Percentiles rank a stretch among this genome's conserved stretches.
phyloP scores from a whole-genome alignment of 1,139 yeast species.

The Suhomyces terraborum region DNA sequence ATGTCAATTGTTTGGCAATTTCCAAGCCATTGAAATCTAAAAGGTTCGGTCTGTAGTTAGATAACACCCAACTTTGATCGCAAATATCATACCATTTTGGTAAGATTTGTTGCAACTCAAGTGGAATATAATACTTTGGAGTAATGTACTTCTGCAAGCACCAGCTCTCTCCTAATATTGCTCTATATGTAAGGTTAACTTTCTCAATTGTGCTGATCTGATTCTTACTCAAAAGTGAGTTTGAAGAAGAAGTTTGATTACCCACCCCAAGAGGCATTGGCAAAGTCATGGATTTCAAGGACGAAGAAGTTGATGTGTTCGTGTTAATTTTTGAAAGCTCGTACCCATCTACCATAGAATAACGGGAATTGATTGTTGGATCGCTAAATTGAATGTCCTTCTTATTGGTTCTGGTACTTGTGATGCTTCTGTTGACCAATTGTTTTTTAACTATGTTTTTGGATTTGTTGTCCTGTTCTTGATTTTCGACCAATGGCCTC shows the following conservation, averaged over 20 bases:
- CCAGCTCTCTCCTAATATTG: slow-evolving; percentile 55
- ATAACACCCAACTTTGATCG: slow-evolving; percentile 50
- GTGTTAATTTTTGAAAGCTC: slow-evolving; percentile 52
- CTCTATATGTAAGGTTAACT: slow-evolving; percentile 50
- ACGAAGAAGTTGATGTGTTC: slow-evolving; percentile 40
- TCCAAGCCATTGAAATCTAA: slow-evolving; percentile 78
- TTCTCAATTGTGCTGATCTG: slow-evolving; percentile 48
- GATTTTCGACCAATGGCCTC: slow-evolving; percentile 35
- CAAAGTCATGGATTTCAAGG: slow-evolving; percentile 40
- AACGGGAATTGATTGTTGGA: slow-evolving; percentile 32
- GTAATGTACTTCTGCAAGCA: slow-evolving; percentile 33
- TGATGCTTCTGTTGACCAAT: slow-evolving; percentile 50
- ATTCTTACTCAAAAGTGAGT: slow-evolving; percentile 37
- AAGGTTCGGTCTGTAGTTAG: slow-evolving; percentile 53
- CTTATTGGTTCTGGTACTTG: slow-evolving; percentile 32
- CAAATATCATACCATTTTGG: slow-evolving; percentile 43
- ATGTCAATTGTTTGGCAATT: slow-evolving; percentile 80
- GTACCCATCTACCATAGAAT: slow-evolving; percentile 54
- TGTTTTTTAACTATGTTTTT: slow-evolving; percentile 26
- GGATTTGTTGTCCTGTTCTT: slow-evolving; percentile 12
- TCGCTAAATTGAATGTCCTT: slow-evolving; percentile 25
- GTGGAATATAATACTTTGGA: slow-evolving; percentile 29
- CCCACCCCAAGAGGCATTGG: slow-evolving; percentile 49
- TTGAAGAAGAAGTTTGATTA: slow-evolving; percentile 43
- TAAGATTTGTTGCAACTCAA: slow-evolving; percentile 31